These are phyloP conservation scores for Colletotrichum lentis DNA, from an alignment of 2,329 filamentous ascomycete species.

Conservation along the genomic window DNA sequence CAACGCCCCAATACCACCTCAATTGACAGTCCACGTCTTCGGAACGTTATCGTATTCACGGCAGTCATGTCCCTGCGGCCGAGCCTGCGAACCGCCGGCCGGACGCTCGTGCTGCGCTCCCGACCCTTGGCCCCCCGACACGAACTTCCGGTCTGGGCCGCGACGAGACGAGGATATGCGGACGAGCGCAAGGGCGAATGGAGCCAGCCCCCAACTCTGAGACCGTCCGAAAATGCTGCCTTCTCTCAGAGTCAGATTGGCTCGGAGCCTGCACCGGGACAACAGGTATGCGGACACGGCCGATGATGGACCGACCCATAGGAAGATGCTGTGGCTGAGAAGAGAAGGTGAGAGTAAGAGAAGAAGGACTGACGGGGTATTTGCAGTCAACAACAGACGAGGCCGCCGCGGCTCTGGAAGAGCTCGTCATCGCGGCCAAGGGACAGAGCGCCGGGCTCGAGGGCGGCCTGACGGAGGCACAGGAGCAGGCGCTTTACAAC, in stretches of 20 bases:
- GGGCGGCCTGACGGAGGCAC: constrained; percentile 52
- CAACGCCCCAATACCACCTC: neutral
- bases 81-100: constrained; percentile 56
- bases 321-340: constrained; percentile 6
- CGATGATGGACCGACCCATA: neutral
- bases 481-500: constrained; percentile 55
- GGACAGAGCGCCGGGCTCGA: constrained; percentile 36
- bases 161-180: constrained; percentile 42
- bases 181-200: constrained; percentile 38
- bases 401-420: constrained; percentile 29
- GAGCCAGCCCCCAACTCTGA: constrained; percentile 15
- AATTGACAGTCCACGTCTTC: neutral
- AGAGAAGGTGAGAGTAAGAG: neutral
- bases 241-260: neutral
- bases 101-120: constrained; percentile 52
- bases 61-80: constrained; percentile 63
- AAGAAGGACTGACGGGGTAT: constrained; percentile 10
- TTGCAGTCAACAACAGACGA: constrained; percentile 26
- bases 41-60: neutral
- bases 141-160: constrained; percentile 42
- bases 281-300: constrained; percentile 18
- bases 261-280: constrained; percentile 6
- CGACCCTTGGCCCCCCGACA: constrained; percentile 44
- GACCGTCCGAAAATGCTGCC: constrained; percentile 1
- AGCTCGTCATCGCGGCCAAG: constrained; percentile 23